These are phyloP conservation scores for Boletus rubescentipes DNA, from an alignment of 768 basidiomycete genomes.

Conservation along the genomic window DNA sequence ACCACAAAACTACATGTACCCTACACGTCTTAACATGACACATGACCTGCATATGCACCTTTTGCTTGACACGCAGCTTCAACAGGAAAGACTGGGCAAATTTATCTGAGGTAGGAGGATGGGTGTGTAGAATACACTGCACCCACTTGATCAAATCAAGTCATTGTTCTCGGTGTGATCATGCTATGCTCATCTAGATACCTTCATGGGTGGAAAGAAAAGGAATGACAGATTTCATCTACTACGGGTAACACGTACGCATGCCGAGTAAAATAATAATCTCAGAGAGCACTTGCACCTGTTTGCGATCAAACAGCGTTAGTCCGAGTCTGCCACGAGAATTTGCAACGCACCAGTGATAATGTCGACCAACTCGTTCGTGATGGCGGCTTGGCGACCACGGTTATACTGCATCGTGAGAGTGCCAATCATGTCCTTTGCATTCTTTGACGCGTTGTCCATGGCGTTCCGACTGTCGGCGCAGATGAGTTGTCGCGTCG, in stretches of 20 bases:
- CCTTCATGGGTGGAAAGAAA: conserved; percentile 3
- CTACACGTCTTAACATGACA: conserved; percentile 30
- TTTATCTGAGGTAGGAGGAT: not conserved
- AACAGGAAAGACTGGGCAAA: not conserved
- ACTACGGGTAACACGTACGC: conserved; percentile 11
- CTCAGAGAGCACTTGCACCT: conserved; percentile 52
- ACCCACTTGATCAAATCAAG: not conserved
- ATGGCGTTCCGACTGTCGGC: conserved; percentile 83
- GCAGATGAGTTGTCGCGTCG: not conserved
- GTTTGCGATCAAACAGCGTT: not conserved
- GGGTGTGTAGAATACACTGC: not conserved
- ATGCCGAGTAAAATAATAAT: conserved; percentile 12
- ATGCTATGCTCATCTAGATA: conserved; percentile 2
- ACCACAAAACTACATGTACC: conserved; percentile 41
- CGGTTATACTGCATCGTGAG: conserved; percentile 97
- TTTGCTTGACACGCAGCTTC: not conserved
- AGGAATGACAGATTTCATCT: conserved; percentile 25
- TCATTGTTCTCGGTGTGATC: not conserved
- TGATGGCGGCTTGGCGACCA: conserved; percentile 97
- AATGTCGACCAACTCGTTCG: conserved; percentile 91
- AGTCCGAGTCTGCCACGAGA: not conserved
- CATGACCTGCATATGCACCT: conserved; percentile 25
- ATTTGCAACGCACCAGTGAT: conserved; percentile 66
- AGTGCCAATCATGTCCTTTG: conserved; percentile 83
- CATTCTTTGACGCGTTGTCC: conserved; percentile 99